Percentiles rank a stretch among this genome's conserved stretches.
Conservation (phyloP, 2,329 filamentous ascomycete genomes). For the Colletotrichum sp. region DNA sequence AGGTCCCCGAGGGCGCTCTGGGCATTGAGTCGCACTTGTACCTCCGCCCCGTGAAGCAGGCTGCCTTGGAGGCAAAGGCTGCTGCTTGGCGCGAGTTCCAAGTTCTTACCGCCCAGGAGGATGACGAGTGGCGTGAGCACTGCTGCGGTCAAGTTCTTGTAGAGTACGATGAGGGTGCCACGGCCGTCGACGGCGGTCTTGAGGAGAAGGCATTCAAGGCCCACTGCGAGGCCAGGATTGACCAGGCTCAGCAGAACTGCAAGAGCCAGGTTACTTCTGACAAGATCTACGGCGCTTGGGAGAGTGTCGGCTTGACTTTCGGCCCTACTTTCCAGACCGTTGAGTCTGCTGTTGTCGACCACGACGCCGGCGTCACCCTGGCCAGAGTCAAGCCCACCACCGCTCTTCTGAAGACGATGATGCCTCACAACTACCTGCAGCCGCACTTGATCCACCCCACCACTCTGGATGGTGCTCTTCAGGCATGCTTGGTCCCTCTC, state of each 20-base stretch:
- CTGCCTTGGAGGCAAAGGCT: not conserved
- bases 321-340: conserved; percentile 17
- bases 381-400: not conserved
- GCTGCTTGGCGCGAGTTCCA: not conserved
- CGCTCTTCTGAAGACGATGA: conserved; percentile 1
- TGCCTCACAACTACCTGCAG: conserved; percentile 10
- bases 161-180: not conserved
- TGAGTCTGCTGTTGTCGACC: conserved; percentile 15
- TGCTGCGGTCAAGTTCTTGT: not conserved
- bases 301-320: conserved; percentile 22
- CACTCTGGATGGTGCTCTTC: conserved; percentile 9
- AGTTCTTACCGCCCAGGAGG: not conserved
- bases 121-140: not conserved
- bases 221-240: not conserved
- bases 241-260: not conserved
- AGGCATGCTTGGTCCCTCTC: conserved; percentile 14
- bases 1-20: not conserved
- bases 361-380: conserved; percentile 1
- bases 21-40: not conserved
- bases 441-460: conserved; percentile 19
- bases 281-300: conserved; percentile 17
- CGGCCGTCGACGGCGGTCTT: not conserved
- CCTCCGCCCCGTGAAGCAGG: not conserved
- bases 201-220: not conserved
- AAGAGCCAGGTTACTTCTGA: not conserved